A percentile compares a stretch with the other conserved stretches of the same genome.
Evolutionary conservation across 495 filamentous ascomycete species (phyloP).

Genomic region (Podospora anserina): DNA sequence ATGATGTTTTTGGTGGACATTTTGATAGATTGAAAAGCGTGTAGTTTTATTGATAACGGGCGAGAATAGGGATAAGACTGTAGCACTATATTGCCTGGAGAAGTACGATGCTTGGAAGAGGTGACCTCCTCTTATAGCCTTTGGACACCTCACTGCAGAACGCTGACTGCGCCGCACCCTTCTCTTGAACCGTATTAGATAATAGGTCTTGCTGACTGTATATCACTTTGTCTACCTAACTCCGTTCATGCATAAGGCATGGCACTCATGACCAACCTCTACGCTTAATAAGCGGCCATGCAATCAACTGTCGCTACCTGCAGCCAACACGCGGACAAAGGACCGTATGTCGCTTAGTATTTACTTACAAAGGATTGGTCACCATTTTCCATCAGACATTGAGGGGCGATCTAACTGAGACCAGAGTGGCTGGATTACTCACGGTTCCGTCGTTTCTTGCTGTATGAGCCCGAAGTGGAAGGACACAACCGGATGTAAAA

Average conservation of each 20-base stretch:
- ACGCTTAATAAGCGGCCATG: neutral
- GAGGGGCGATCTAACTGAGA: no score
- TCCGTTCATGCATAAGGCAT: neutral
- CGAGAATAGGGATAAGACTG: neutral
- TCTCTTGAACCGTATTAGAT: neutral
- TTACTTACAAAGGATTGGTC: neutral
- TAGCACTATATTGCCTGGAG: neutral
- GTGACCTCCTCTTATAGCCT: neutral
- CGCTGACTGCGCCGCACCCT: neutral
- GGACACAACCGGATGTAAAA: no score
- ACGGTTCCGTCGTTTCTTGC: no score
- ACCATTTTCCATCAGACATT: neutral
- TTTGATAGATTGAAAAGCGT: neutral
- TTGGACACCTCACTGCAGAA: neutral
- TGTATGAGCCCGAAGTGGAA: no score
- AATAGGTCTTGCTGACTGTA: neutral
- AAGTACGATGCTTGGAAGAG: neutral
- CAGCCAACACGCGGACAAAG: neutral
- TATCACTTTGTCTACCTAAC: neutral
- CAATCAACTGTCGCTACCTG: neutral
- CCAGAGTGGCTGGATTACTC: no score
- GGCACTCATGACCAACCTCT: neutral
- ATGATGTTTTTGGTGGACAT: constrained; percentile 36
- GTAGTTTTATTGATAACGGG: neutral
- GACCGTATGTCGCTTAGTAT: neutral